Base-by-base conservation (phyloP, 176 grass and related monocot genomes). In the Hyparrhenia diplandra region DNA sequence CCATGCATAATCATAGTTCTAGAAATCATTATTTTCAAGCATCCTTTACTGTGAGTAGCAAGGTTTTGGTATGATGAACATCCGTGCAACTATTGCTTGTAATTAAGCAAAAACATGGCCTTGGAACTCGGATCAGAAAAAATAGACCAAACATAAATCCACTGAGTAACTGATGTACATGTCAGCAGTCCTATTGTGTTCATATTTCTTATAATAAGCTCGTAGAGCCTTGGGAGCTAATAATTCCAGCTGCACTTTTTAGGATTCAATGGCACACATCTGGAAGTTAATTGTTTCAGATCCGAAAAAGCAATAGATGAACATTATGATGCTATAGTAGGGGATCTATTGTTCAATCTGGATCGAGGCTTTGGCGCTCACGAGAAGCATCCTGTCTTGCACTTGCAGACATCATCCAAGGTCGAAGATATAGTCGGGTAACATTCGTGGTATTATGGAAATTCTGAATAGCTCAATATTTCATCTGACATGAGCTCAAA, bases 241-340 rank as follows among this genome's bases (percentile, higher is more conserved):
- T 39, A 77, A 35, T 81, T 81, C 42, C 13, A 64, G 17, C 68
- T 76, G 5, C 70, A 45, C 25, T 21, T 85, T 83, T 75, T 84
- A 98, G 95, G 95, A 98, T 98, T 93, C 95, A 65, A 98, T 98
- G 95, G 92, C 37, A 16, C 95, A 98, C 63, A 98, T 98, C 78
- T 98, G 95, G 95, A 98, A 98, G 84, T 91, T 94, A 78, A 98
- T 98, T 79, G 90, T 98, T 29, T 74, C 83, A 69, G 95, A 98
- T 89, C 84, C 95, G 7, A 98, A 94, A 80, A 92, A 74, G 90
- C 95, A 45, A 91, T 98, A 64, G 95, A 98, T 89, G 95, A 94
- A 77, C 87, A 94, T 84, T 98, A 85, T 69, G 92, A 98, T 80
- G 21, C 86, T 46, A 98, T 94, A 85, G 76, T 93, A 39, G 92